Evolutionary conservation across 2,329 filamentous ascomycete genomes (phyloP).

Genomic region (Nakataea oryzae): DNA sequence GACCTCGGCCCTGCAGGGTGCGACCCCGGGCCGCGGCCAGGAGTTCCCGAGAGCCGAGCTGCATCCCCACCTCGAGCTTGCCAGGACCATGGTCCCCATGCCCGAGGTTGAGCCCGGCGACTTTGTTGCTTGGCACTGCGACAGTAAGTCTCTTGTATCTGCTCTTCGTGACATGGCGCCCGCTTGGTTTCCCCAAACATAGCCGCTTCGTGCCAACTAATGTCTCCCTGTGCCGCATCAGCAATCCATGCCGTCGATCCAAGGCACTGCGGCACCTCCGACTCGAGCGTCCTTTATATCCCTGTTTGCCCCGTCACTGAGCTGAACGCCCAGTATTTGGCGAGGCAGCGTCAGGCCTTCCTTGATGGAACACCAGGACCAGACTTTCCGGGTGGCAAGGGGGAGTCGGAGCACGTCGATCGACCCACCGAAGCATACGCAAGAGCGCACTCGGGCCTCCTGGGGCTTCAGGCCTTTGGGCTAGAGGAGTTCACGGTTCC

Average conservation of each 20-base stretch:
- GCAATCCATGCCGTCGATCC: slow-evolving; percentile 76
- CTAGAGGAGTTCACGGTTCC: slow-evolving; percentile 24
- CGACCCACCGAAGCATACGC: slow-evolving; percentile 30
- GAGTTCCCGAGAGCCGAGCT: slow-evolving; percentile 50
- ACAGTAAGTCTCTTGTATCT: slow-evolving; percentile 32
- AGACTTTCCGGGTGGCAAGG: slow-evolving; percentile 63
- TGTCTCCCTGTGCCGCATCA: slow-evolving; percentile 5
- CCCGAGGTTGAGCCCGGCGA: slow-evolving; percentile 62
- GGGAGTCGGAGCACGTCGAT: slow-evolving; percentile 46
- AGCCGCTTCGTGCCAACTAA: slow-evolving; percentile 7
- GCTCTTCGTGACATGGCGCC: neutral
- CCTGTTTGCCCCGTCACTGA: slow-evolving; percentile 75
- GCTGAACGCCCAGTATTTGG: slow-evolving; percentile 61
- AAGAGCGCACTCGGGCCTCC: slow-evolving; percentile 16
- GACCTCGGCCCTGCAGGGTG: slow-evolving; percentile 48
- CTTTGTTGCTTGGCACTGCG: slow-evolving; percentile 78
- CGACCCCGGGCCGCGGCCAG: slow-evolving; percentile 56
- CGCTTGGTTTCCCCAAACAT: too few relatives aligned
- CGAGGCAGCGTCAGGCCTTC: slow-evolving; percentile 62
- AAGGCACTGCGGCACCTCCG: slow-evolving; percentile 56
- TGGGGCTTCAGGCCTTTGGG: slow-evolving; percentile 33
- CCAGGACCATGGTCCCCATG: slow-evolving; percentile 60
- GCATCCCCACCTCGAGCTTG: slow-evolving; percentile 61
- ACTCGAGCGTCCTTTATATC: slow-evolving; percentile 84
- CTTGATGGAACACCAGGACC: slow-evolving; percentile 54